A percentile compares a stretch with the other conserved stretches of the same genome.
phyloP scores from a whole-genome alignment of 805 yeast species.

The Teunomyces funiuensis region DNA sequence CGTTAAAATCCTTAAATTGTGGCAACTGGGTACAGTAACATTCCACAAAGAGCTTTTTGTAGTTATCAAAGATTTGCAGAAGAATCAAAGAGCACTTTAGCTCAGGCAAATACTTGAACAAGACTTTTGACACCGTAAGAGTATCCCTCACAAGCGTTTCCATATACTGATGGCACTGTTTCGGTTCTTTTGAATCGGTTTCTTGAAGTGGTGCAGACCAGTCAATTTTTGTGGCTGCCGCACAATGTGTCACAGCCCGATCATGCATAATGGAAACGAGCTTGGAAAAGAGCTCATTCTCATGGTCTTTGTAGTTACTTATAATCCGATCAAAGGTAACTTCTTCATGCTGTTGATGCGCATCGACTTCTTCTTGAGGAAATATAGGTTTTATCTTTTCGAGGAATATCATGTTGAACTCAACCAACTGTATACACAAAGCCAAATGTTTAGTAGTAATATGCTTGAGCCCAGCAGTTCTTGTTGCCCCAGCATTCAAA shows the following conservation, averaged over 20 bases:
- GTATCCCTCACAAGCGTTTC: constrained; percentile 66
- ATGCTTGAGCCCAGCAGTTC: constrained; percentile 70
- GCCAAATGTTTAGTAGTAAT: constrained; percentile 73
- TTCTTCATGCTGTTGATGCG: constrained; percentile 20
- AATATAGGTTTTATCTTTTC: constrained; percentile 24
- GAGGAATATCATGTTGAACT: constrained; percentile 41
- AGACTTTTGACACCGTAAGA: constrained; percentile 57
- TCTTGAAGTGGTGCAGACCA: constrained; percentile 46
- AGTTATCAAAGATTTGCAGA: constrained; percentile 54
- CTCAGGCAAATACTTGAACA: constrained; percentile 57
- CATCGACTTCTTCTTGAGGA: constrained; percentile 3
- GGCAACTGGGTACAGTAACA: constrained; percentile 48
- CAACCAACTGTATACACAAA: constrained; percentile 63
- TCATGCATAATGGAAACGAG: constrained; percentile 72
- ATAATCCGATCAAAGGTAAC: constrained; percentile 30
- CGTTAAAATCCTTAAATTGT: constrained; percentile 49
- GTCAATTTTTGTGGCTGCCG: constrained; percentile 45
- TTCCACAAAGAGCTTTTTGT: constrained; percentile 54
- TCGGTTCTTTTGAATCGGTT: constrained; percentile 23
- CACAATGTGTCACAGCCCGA: constrained; percentile 52
- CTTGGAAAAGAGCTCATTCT: constrained; percentile 59
- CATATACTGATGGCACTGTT: constrained; percentile 63
- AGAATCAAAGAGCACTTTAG: constrained; percentile 45
- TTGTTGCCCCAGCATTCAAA: constrained; percentile 72
- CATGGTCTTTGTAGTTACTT: constrained; percentile 55